Conservation (phyloP, 306 rosid genomes). For the Gleditsia sinensis region DNA sequence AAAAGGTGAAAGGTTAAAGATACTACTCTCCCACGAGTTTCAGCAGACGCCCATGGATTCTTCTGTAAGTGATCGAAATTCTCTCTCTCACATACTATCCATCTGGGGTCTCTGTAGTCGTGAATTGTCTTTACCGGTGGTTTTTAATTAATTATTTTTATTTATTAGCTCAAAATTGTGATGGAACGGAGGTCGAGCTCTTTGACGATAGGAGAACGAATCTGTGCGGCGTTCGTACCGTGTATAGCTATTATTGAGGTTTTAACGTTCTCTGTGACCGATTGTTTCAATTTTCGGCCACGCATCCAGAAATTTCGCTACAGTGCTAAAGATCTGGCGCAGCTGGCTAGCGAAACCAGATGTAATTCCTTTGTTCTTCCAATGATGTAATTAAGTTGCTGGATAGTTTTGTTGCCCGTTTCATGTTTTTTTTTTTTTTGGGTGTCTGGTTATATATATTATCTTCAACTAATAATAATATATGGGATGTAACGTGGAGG, state of each 20-base stretch:
- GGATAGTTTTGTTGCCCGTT: not conserved
- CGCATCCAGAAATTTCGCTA: constrained; percentile 16
- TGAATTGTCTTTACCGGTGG: not conserved
- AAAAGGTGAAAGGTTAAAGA: not conserved
- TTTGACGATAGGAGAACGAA: constrained; percentile 44
- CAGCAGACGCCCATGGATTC: constrained; percentile 31
- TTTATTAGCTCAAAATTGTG: not conserved
- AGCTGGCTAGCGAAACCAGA: constrained; percentile 60
- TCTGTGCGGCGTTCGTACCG: constrained; percentile 59
- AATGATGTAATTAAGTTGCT: not conserved
- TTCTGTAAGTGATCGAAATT: not conserved
- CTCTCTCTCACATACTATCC: not conserved
- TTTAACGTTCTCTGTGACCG: constrained; percentile 43
- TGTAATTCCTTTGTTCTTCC: constrained; percentile 43
- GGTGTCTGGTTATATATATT: no score
- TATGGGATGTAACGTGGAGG: no score
- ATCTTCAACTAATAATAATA: no score
- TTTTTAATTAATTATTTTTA: not conserved
- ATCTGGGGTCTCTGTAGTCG: not conserved
- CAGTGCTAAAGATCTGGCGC: constrained; percentile 30
- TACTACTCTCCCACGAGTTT: not conserved
- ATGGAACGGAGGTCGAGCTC: constrained; percentile 51
- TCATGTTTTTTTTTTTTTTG: not conserved
- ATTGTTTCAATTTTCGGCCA: constrained; percentile 49
- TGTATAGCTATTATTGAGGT: constrained; percentile 44